phyloP scores from a whole-genome alignment of 768 basidiomycete genomes.

The Lactarius deliciosus region DNA sequence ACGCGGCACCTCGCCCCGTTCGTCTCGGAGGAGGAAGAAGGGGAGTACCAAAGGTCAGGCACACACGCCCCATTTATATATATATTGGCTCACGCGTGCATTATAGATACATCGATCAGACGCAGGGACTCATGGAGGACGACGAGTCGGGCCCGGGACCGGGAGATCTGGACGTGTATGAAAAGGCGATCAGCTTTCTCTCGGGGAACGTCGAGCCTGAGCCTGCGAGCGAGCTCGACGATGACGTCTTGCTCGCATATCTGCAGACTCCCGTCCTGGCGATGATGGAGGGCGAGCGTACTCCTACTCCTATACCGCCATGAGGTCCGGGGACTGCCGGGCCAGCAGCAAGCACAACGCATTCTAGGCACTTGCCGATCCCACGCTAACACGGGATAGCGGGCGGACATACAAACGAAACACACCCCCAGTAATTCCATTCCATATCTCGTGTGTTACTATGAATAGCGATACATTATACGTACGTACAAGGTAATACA shows the following conservation, averaged over 20 bases:
- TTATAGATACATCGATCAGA: conserved; percentile 22
- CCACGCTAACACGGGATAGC: neutral
- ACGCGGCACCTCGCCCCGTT: conserved; percentile 19
- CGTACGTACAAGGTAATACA: conserved; percentile 1
- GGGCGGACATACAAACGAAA: neutral
- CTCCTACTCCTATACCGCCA: neutral
- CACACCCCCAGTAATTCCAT: neutral
- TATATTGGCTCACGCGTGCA: neutral
- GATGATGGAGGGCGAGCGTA: conserved; percentile 22
- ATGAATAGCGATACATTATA: neutral
- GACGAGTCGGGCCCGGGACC: conserved; percentile 18
- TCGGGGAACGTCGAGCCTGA: conserved; percentile 21
- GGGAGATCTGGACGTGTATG: conserved; percentile 23
- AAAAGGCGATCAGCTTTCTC: conserved; percentile 17
- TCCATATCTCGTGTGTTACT: neutral
- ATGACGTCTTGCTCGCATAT: conserved; percentile 24
- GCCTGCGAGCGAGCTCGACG: conserved; percentile 21
- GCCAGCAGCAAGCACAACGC: neutral
- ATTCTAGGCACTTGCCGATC: neutral
- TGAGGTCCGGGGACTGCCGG: neutral
- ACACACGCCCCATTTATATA: neutral
- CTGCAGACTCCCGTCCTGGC: conserved; percentile 15
- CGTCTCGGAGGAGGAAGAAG: conserved; percentile 29
- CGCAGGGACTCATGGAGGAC: conserved; percentile 18
- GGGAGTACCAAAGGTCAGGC: conserved; percentile 27